Evolutionary conservation across 202 grass and related monocot species (phyloP), one percentile per base, ranked within the genome.

Genomic region (Setaria viridis): DNA sequence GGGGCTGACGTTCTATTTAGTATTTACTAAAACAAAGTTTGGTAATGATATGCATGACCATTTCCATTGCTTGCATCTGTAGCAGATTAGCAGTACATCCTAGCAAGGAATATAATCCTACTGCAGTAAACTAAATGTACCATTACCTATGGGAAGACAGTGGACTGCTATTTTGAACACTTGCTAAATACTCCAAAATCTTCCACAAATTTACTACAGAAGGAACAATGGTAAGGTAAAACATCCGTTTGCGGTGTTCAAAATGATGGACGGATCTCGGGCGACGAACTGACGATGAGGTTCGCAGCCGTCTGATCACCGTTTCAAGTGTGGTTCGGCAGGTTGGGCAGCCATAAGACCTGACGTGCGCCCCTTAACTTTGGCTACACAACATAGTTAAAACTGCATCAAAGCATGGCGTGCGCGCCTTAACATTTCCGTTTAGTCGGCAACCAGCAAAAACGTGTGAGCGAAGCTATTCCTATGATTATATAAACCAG

Each of bases 341-440:
- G 25, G 25, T 25, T 25, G 25, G 25, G 57, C 57, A 11, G 55
- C 56, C 67, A 14, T 3, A 15, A 71, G n/a, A 30, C 32, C 33
- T 69, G 48, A 70, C 79, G 79, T 81, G 79, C 34, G 49, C 49
- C 7, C 78, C 78, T 55, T 68, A 54, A 68, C 47, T 43, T 45
- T 67, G 21, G 57, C 7, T 19, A 17, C 14, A 35, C 0, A 25
- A 30, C 21, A 72, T 32, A 15, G 37, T 39, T 39, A 4, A 39
- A 39, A 39, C 37, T 39, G 37, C 37, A 39, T 39, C 37, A 39
- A 39, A 39, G 37, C 37, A 39, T 39, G 37, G 37, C 37, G 37
- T 39, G 37, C 37, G 37, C 37, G 37, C 37, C 37, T 39, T 39
- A 4, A 39, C 37, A 39, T 39, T 39, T 39, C 37, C 37, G 37